These are phyloP conservation scores for Mycena galopus DNA, from an alignment of 768 basidiomycete species.

Conservation along the genomic window DNA sequence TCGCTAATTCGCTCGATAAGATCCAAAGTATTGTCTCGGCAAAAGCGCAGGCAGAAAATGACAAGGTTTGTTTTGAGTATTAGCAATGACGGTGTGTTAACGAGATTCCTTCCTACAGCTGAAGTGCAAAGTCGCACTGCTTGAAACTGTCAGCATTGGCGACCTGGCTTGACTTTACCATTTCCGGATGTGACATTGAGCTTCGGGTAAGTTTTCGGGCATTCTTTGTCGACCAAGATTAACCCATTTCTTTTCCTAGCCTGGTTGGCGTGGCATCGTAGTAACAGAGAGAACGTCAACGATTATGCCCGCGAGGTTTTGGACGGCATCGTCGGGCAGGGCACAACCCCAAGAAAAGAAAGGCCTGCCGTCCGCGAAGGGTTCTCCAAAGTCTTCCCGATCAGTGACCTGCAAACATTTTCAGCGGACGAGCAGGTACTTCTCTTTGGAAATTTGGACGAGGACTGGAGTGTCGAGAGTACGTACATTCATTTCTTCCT, in stretches of 20 bases:
- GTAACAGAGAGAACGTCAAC: conserved; percentile 90
- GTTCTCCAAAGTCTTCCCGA: conserved; percentile 96
- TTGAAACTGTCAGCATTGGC: conserved; percentile 78
- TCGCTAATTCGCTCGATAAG: conserved; percentile 89
- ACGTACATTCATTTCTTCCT: conserved; percentile 46
- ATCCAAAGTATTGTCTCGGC: conserved; percentile 75
- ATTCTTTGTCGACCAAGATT: neutral
- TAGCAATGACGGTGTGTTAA: neutral
- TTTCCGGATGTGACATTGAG: conserved; percentile 96
- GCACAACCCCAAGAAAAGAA: conserved; percentile 81
- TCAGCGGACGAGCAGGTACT: conserved; percentile 95
- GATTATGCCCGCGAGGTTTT: conserved; percentile 92
- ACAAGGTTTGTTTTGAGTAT: conserved; percentile 61
- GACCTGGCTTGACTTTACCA: conserved; percentile 97
- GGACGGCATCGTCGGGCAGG: conserved; percentile 88
- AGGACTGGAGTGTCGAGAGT: conserved; percentile 97
- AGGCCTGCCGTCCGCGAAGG: conserved; percentile 97
- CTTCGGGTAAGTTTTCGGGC: conserved; percentile 70
- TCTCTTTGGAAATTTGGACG: conserved; percentile 98
- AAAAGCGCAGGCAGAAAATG: conserved; percentile 55
- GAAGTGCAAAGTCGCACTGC: conserved; percentile 66
- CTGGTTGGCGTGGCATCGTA: conserved; percentile 80
- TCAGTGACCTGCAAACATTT: conserved; percentile 91
- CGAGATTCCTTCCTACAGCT: conserved; percentile 49
- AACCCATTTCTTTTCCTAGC: conserved; percentile 54